Evolutionary conservation across 441 rosid species (phyloP).

Genomic region (California macrophylla): DNA sequence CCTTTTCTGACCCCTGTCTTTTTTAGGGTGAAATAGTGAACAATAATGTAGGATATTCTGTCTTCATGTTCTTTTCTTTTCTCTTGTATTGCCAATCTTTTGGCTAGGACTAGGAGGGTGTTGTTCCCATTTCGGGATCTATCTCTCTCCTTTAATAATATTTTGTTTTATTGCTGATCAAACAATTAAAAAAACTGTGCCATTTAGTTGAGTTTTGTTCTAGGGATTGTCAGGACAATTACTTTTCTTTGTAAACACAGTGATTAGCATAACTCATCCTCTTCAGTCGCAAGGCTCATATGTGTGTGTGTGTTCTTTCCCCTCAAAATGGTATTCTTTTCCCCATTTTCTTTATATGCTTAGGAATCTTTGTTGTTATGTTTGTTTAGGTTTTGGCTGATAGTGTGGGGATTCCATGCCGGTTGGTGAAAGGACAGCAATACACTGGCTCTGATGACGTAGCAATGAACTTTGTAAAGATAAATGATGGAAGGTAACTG

Average conservation of each 20-base stretch:
- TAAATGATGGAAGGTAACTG: slow-evolving; percentile 86
- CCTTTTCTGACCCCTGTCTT: background rate
- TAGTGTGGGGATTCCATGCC: slow-evolving; percentile 71
- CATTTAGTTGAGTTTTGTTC: background rate
- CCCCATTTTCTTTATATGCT: background rate
- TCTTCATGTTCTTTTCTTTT: no score
- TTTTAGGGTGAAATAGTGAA: background rate
- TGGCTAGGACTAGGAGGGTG: no score
- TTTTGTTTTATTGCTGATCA: no score
- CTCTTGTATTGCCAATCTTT: no score
- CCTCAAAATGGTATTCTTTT: no score
- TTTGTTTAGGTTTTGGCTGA: slow-evolving; percentile 75
- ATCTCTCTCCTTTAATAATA: no score
- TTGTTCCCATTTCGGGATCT: no score
- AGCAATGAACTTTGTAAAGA: slow-evolving; percentile 84
- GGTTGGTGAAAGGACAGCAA: slow-evolving; percentile 81
- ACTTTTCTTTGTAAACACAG: background rate
- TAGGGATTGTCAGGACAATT: background rate
- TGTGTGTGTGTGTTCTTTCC: background rate
- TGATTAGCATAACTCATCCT: background rate
- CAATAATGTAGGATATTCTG: background rate
- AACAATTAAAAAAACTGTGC: no score
- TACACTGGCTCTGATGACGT: slow-evolving; percentile 85
- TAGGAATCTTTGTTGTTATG: slow-evolving; percentile 8
- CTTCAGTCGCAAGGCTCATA: background rate